Percentiles rank a stretch among this genome's conserved stretches.
These are phyloP conservation scores for Colletotrichum sp. DNA, from an alignment of 2,329 filamentous ascomycete genomes.

Conservation along the genomic window DNA sequence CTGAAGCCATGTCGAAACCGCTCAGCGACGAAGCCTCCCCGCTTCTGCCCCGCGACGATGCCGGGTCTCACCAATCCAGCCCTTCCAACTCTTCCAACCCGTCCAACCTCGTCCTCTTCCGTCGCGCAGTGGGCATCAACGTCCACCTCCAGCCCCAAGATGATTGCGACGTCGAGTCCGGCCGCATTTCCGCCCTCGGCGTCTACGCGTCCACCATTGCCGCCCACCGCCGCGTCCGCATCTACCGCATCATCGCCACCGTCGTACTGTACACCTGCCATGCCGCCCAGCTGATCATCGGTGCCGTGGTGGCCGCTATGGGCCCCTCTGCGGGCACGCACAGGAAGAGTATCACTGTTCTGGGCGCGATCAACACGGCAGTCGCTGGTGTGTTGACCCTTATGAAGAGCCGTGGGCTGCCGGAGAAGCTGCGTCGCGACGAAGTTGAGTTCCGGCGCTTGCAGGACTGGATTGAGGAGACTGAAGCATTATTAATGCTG, in stretches of 20 bases:
- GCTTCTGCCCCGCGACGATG: not conserved
- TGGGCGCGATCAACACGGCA: conserved; percentile 68
- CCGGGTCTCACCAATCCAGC: not conserved
- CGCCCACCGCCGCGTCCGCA: conserved; percentile 32
- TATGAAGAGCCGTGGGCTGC: conserved; percentile 55
- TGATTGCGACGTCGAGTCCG: conserved; percentile 35
- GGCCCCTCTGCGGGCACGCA: conserved; percentile 53
- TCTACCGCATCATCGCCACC: conserved; percentile 39
- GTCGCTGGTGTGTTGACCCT: conserved; percentile 66
- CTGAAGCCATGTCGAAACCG: conserved; percentile 1
- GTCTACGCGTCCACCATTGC: conserved; percentile 46
- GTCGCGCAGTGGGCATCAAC: conserved; percentile 49
- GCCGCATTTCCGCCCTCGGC: conserved; percentile 37
- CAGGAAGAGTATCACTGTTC: conserved; percentile 55
- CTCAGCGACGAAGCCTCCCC: not conserved
- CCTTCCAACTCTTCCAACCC: conserved; percentile 28
- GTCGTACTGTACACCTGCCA: conserved; percentile 46
- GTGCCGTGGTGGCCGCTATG: conserved; percentile 50
- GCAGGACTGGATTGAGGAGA: conserved; percentile 60
- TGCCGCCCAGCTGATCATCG: conserved; percentile 51
- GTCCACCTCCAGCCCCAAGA: conserved; percentile 24
- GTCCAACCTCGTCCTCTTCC: conserved; percentile 46
- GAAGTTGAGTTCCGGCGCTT: conserved; percentile 50
- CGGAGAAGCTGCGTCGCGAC: conserved; percentile 50
- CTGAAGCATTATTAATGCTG: conserved; percentile 47